Percentiles rank a stretch among this genome's conserved stretches.
Evolutionary conservation across 495 filamentous ascomycete species (phyloP).

Genomic region (Neurospora cerealis): DNA sequence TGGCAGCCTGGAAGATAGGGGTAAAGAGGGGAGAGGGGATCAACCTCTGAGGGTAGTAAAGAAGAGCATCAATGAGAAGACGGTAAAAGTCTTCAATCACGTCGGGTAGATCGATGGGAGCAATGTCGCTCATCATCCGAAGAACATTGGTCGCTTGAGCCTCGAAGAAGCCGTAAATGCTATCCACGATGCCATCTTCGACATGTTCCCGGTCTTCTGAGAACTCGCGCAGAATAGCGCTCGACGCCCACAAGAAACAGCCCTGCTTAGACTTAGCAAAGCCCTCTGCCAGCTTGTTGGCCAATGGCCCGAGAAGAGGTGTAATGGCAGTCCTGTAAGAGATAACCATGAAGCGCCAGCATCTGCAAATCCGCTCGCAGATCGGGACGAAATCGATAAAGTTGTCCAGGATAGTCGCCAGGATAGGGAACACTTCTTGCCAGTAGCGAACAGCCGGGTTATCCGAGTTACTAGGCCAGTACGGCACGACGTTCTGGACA

Average conservation of each 20-base stretch:
- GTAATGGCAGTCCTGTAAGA: slow-evolving; percentile 86
- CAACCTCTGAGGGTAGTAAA: slow-evolving; percentile 79
- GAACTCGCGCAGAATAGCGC: slow-evolving; percentile 90
- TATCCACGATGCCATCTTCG: slow-evolving; percentile 69
- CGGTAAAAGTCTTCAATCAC: slow-evolving; percentile 99
- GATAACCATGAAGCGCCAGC: slow-evolving; percentile 92
- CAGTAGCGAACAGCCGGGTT: slow-evolving; percentile 96
- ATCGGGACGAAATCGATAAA: slow-evolving; percentile 80
- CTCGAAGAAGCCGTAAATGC: slow-evolving; percentile 91
- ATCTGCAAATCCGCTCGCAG: slow-evolving; percentile 84
- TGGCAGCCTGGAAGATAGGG: slow-evolving; percentile 76
- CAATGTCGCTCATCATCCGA: slow-evolving; percentile 74
- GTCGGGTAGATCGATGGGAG: slow-evolving; percentile 82
- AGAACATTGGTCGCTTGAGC: slow-evolving; percentile 83
- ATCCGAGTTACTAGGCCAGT: slow-evolving; percentile 57
- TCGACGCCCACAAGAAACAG: slow-evolving; percentile 95
- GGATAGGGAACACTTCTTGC: slow-evolving; percentile 79
- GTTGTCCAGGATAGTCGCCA: slow-evolving; percentile 73
- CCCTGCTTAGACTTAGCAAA: slow-evolving; percentile 84
- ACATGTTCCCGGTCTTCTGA: slow-evolving; percentile 78
- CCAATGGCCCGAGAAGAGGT: slow-evolving; percentile 73
- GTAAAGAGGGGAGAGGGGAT: slow-evolving; percentile 67
- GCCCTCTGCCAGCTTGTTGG: slow-evolving; percentile 73
- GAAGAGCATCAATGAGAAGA: slow-evolving; percentile 75
- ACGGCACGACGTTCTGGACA: slow-evolving; percentile 66